Evolutionary conservation across 208 protist genomes (phyloP), one percentile per base, ranked within the genome.

Genomic region (Herpetomonas samuelpessoai): DNA sequence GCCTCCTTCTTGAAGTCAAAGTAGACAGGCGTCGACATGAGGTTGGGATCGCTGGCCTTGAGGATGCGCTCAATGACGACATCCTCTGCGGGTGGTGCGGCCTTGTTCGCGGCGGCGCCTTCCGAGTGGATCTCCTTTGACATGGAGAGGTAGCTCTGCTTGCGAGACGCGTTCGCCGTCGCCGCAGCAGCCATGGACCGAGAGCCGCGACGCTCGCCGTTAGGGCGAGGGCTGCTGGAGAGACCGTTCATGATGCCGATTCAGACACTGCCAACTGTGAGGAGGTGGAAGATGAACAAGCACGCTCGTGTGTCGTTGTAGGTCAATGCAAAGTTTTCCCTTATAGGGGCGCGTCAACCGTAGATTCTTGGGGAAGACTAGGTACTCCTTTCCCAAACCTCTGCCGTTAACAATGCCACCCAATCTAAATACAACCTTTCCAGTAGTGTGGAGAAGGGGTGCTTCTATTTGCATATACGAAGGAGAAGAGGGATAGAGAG

Each of bases 1-100:
- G 95, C 92, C 18, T 98, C 92, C 76, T 96, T 93, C 64, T 88
- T 89, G 83, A 95, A 97, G 68, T 94, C 83, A 54, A 97, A 96
- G 60, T 97, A 92, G 47, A 98, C 97, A n/a, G 94, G 77, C 19
- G 76, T 88, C 0, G 85, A 93, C 81, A 89, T 92, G 38, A 91
- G 79, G 44, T 96, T 79, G 1, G 96, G 96, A 60, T 99, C 96
- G 12, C 81, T 91, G 22, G 90, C 92, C 45, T 96, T 96, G 25
- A 98, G 72, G 57, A 98, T 95, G 64, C 91, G 84, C 63, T 97
- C 96, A 44, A 96, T 69, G 19, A 96, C 73, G 31, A 92, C 75
- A 22, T 97, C 88, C 9, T 92, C 83, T 58, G 79, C 81, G 16
- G 29, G 22, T 21, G 71, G 63, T 10, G 30, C 60, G 0, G 64